Evolutionary conservation across 768 basidiomycete species (phyloP), one percentile per base, ranked within the genome.

Genomic region (Rhodosporidiobolus sp.): DNA sequence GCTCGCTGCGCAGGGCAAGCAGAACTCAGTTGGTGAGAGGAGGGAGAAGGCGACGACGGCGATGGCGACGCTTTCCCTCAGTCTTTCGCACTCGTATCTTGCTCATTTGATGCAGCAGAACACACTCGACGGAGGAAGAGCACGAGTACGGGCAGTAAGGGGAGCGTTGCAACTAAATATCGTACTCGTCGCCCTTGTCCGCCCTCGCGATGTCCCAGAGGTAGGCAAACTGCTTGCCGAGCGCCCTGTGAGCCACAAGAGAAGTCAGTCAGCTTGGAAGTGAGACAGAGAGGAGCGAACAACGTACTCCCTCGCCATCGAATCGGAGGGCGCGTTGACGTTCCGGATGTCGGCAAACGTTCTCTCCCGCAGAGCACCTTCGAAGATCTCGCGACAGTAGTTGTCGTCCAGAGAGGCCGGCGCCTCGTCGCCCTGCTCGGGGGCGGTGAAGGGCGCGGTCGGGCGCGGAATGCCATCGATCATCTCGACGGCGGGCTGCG

Each of bases 201-300:
- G 38, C 38, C 38, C 14, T 43, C 8, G 38, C 38, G 14, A 43
- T 14, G 38, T 43, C 38, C 38, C 38, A 43, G 8, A 43, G 38
- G 38, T 43, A 43, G 38, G 38, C 38, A 14, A 43, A 43, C 38
- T 43, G 38, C 14, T 43, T 43, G 38, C 38, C 38, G 38, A 43
- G 38, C 38, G 38, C 49, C 17, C 49, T 49, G 49, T 38, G 24
- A n/a, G 17, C n/a, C 8, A 17, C 48, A 34, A 19, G 34, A 52
- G 30, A 55, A 26, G n/a, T 53, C 63, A 53, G 12, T 55, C 59
- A 52, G 60, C 87, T 94, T 96, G 38, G 92, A 88, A 81, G 91
- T 86, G 80, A 97, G 95, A 94, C 94, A 98, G 80, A 93, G 90
- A 0, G 92, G 91, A 59, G 88, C 88, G 81, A 93, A 80, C 94